Conservation (phyloP, 2,329 filamentous ascomycete species). For the Hymenotorrendiella dingleyae region DNA sequence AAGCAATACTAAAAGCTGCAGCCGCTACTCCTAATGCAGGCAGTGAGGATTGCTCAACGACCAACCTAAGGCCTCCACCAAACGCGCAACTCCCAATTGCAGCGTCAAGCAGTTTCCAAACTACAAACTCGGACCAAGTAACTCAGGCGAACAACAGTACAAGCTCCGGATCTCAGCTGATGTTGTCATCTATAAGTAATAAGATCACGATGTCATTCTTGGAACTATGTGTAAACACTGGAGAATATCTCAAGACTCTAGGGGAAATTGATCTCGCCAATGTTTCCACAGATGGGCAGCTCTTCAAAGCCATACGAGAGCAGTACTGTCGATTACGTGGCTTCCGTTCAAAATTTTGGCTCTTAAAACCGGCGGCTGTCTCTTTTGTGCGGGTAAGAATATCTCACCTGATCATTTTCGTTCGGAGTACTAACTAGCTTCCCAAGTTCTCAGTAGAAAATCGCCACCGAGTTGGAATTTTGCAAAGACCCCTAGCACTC, state of each 20-base stretch:
- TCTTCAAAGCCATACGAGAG: not conserved
- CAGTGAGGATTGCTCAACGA: no score
- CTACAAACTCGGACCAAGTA: no score
- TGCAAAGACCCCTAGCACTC: conserved; percentile 10
- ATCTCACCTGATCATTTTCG: not conserved
- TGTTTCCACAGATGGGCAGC: not conserved
- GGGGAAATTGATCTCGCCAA: conserved; percentile 1
- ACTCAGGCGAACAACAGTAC: no score
- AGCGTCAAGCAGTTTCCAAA: no score
- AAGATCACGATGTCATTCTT: no score
- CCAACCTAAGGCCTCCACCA: no score
- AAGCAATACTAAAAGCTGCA: no score
- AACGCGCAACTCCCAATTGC: no score
- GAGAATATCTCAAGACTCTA: not conserved
- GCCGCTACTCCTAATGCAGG: no score
- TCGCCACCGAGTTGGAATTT: conserved; percentile 9
- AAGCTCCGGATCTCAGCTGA: no score
- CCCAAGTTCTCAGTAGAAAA: conserved; percentile 11
- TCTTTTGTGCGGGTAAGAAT: conserved; percentile 9
- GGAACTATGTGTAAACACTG: conserved; percentile 5
- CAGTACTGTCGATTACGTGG: conserved; percentile 8
- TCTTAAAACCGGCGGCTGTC: conserved; percentile 9
- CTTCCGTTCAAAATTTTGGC: conserved; percentile 10
- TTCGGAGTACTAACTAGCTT: not conserved
- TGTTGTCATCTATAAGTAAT: no score